Conservation (phyloP, 148 eudicot genomes). For the Rhododendron vialii region DNA sequence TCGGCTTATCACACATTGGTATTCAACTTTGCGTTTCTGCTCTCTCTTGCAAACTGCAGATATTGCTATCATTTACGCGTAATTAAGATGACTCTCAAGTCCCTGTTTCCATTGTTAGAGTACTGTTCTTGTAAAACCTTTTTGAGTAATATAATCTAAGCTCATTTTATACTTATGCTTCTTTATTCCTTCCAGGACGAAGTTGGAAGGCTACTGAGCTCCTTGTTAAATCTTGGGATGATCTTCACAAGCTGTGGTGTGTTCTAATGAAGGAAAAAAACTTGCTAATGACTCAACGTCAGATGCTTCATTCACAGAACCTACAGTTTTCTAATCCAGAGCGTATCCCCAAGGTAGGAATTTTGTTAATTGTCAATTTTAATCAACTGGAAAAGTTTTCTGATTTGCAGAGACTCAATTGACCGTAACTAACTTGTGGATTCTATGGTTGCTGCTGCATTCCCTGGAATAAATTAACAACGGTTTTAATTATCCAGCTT, state of each 20-base stretch:
- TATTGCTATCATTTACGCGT: neutral
- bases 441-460: neutral
- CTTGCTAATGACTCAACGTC: constrained; percentile 86
- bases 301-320: constrained; percentile 87
- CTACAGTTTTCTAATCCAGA: constrained; percentile 78
- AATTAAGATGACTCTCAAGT: neutral
- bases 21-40: neutral
- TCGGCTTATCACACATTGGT: neutral
- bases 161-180: neutral
- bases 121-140: neutral
- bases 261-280: constrained; percentile 84
- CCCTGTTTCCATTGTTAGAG: neutral
- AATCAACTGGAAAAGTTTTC: neutral
- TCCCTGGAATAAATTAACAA: neutral
- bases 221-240: constrained; percentile 88
- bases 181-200: constrained; percentile 38
- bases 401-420: neutral
- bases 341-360: constrained; percentile 64
- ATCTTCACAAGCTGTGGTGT: constrained; percentile 84
- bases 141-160: neutral
- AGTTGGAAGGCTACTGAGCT: constrained; percentile 89
- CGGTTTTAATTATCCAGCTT: neutral
- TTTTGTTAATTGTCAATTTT: neutral
- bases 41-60: neutral
- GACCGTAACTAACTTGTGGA: neutral